Base-by-base conservation (phyloP, 1,139 yeast species). In the Saccharomyces hybrid region DNA sequence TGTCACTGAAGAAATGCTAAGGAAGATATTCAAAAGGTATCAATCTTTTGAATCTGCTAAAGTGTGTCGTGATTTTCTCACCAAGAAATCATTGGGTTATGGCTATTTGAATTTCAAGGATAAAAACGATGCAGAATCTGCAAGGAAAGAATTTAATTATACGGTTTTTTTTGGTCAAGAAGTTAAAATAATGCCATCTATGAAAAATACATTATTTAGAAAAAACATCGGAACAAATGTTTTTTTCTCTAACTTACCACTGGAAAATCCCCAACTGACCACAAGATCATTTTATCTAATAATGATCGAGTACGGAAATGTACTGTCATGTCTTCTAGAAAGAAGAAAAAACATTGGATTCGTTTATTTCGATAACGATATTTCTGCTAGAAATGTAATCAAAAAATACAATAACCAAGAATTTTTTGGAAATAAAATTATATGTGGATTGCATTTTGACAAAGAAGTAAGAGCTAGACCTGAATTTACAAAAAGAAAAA, bases 21-120 rank as follows among this genome's bases (percentile, higher is more conserved):
- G 62, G 52, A 54, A 66, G 1, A 61, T 66, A 29, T 80, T 80
- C 57, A 59, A 67, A 2, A 59, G 60, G 25, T 76, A 63, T 59
- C 64, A 71, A 5, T 72, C 79, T 0, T 70, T 80, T 23, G 58
- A 73, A 1, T 78, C 83, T 0, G 79, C 77, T 6, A 78, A 77
- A 59, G 69, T 80, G 23, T 81, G 84, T 55, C 61, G 67, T 27
- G 73, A 74, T 55, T 69, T 73, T 4, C 57, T 60, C 1, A 70
- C 77, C 1, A 73, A 73, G 29, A 62, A 59, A 31, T 74, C 83
- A 0, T 66, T 80, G 49, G 78, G 81, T 6, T 78, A 80, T 62
- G 84, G 82, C 0, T 80, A 79, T 62, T 74, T 79, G 46, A 80
- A 80, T 59, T 78, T 77, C 59, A n/a, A n/a, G n/a, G n/a, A n/a